Evolutionary conservation across 2,329 filamentous ascomycete species (phyloP).

Genomic region (Mycosphaerella sp.): DNA sequence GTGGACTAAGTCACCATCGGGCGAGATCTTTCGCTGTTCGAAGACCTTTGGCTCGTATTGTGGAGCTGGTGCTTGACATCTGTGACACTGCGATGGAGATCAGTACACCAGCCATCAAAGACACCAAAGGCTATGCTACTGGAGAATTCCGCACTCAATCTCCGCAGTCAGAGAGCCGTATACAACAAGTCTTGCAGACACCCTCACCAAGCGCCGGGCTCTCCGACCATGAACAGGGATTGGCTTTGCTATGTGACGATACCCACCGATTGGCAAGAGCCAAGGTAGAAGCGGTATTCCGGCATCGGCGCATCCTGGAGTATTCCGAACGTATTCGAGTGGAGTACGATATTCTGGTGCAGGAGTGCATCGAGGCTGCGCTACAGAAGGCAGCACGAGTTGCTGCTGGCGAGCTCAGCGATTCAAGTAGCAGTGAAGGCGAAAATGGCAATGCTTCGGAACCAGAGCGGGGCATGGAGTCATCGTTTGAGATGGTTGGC

Average conservation of each 20-base stretch:
- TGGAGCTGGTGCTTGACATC: constrained; percentile 87
- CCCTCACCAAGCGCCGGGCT: constrained; percentile 89
- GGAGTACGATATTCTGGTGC: constrained; percentile 85
- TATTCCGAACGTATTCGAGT: constrained; percentile 93
- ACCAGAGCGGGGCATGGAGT: constrained; percentile 14
- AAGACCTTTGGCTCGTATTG: constrained; percentile 82
- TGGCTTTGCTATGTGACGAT: constrained; percentile 81
- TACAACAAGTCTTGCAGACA: constrained; percentile 93
- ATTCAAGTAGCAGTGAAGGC: constrained; percentile 49
- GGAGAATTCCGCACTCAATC: constrained; percentile 88
- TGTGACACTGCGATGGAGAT: constrained; percentile 96
- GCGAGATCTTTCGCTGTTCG: constrained; percentile 86
- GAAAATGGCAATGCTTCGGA: constrained; percentile 23
- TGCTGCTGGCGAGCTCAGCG: constrained; percentile 74
- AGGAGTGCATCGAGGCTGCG: constrained; percentile 91
- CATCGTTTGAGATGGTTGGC: constrained; percentile 4
- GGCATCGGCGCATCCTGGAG: constrained; percentile 87
- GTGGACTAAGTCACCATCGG: constrained; percentile 69
- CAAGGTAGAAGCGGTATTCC: constrained; percentile 89
- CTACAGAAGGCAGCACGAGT: constrained; percentile 84
- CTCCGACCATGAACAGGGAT: constrained; percentile 84
- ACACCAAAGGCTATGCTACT: constrained; percentile 58
- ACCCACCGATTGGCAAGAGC: constrained; percentile 76
- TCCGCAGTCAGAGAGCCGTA: constrained; percentile 89
- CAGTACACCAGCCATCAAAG: constrained; percentile 88